Conservation (phyloP, 1,284 basidiomycete genomes). For the Sanguinoderma infundibulare region DNA sequence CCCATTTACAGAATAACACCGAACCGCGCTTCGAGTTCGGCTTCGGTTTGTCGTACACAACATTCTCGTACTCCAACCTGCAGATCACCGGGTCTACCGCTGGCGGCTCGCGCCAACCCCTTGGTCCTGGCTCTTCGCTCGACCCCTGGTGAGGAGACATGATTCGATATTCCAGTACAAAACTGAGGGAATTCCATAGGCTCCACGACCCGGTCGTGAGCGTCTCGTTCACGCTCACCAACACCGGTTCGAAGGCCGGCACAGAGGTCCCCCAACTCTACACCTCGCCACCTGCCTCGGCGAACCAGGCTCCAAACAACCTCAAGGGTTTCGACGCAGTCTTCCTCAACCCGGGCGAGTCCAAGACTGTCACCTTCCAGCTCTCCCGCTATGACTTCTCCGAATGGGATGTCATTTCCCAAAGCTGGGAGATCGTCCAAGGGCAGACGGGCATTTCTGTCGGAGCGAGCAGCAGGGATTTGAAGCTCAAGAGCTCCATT, state of each 20-base stretch:
- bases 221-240: conserved; percentile 39
- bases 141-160: conserved; percentile 34
- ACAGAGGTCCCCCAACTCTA: conserved; percentile 66
- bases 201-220: conserved; percentile 37
- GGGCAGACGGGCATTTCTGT: conserved; percentile 33
- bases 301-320: conserved; percentile 63
- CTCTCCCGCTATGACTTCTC: conserved; percentile 66
- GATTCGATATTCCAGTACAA: not conserved
- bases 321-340: conserved; percentile 72
- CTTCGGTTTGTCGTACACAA: conserved; percentile 46
- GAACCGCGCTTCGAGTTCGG: conserved; percentile 45
- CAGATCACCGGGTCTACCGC: conserved; percentile 30
- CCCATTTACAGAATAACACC: conserved; percentile 30
- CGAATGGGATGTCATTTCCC: conserved; percentile 33
- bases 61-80: conserved; percentile 43
- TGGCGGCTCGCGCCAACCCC: conserved; percentile 34
- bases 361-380: conserved; percentile 51
- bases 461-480: conserved; percentile 35
- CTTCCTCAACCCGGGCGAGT: conserved; percentile 51
- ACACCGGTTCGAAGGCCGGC: conserved; percentile 40
- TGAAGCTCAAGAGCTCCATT: conserved; percentile 37
- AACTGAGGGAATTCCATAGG: conserved; percentile 22
- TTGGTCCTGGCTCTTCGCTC: conserved; percentile 33
- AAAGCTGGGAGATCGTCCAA: conserved; percentile 33
- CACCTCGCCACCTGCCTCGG: conserved; percentile 57